These are phyloP conservation scores for Forsythia suspensa DNA, from an alignment of 257 asterid genomes.

Conservation along the genomic window DNA sequence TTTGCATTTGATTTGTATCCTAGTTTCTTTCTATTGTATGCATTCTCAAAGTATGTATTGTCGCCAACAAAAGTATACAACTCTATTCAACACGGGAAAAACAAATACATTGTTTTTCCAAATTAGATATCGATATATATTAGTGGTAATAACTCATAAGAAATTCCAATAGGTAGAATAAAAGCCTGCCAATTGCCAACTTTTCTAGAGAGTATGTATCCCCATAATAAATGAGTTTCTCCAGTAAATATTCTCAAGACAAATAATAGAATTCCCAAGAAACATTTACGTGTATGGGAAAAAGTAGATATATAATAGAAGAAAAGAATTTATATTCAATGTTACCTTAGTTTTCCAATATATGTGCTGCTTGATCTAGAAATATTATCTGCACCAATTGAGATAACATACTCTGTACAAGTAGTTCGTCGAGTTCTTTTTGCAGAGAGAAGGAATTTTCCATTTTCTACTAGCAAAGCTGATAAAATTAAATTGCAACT, in stretches of 20 bases:
- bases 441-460: conserved; percentile 63
- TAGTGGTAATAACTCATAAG: neutral
- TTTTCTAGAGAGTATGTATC: neutral
- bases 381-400: conserved; percentile 57
- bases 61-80: neutral
- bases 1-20: neutral
- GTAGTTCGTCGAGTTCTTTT: conserved; percentile 59
- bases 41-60: neutral
- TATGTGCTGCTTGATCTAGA: conserved; percentile 56
- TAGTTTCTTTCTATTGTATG: neutral
- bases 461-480: conserved; percentile 57
- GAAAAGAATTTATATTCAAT: neutral
- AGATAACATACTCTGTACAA: conserved; percentile 59
- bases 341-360: conserved; percentile 53
- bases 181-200: too few species aligned
- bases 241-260: neutral
- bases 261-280: neutral
- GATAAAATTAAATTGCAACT: conserved; percentile 8
- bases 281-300: neutral
- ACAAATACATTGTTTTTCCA: neutral
- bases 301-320: neutral
- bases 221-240: neutral
- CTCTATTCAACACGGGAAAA: neutral
- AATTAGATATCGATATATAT: too few species aligned
- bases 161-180: neutral